phyloP scores from a whole-genome alignment of 2,329 filamentous ascomycete species.

The Alternaria rosae region DNA sequence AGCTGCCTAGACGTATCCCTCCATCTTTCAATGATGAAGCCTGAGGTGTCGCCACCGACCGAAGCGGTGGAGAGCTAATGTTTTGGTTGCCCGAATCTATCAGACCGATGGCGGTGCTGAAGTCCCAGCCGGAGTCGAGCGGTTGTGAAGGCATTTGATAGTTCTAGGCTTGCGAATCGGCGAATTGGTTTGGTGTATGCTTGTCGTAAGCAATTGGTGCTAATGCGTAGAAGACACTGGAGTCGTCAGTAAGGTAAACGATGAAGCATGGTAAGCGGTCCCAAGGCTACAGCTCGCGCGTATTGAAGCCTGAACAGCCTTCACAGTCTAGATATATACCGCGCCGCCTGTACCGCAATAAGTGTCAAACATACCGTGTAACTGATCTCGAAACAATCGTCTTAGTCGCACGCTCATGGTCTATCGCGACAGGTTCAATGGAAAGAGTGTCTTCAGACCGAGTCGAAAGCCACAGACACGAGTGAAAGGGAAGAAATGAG shows the following conservation, averaged over 20 bases:
- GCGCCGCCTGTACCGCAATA: constrained; percentile 7
- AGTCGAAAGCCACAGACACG: constrained; percentile 11
- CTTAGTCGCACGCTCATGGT: constrained; percentile 43
- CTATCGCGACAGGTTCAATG: constrained; percentile 22
- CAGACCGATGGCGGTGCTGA: constrained; percentile 55
- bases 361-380: constrained; percentile 33
- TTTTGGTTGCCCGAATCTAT: constrained; percentile 41
- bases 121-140: constrained; percentile 54
- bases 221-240: constrained; percentile 26
- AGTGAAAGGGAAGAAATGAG: constrained; percentile 9
- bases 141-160: constrained; percentile 45
- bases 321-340: not conserved
- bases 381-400: constrained; percentile 38
- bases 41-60: constrained; percentile 11
- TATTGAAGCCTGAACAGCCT: not conserved
- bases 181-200: not conserved
- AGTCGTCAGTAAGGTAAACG: constrained; percentile 18
- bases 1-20: constrained; percentile 52
- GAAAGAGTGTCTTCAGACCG: constrained; percentile 17
- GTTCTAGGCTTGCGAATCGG: not conserved
- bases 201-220: constrained; percentile 15
- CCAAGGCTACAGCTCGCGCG: not conserved
- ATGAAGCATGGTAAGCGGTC: not conserved
- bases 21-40: constrained; percentile 14
- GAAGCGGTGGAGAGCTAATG: constrained; percentile 29